phyloP scores from a whole-genome alignment of 495 filamentous ascomycete species.

The Daldinia childiae region DNA sequence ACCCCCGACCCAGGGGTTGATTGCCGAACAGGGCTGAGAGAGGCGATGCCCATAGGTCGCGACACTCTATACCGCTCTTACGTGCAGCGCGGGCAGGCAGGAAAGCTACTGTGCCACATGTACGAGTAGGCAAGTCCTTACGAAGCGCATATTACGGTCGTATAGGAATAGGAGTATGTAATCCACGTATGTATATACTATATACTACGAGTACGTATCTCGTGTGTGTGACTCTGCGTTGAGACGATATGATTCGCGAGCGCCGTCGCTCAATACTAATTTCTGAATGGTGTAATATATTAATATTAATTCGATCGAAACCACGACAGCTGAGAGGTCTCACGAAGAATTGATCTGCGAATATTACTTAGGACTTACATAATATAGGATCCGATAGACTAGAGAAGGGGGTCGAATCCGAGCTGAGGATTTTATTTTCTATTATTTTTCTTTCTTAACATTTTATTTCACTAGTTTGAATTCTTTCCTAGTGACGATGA shows the following conservation, averaged over 20 bases:
- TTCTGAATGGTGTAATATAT: slow-evolving; percentile 3
- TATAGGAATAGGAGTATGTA: not conserved
- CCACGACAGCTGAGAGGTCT: not conserved
- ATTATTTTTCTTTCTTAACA: not conserved
- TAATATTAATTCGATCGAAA: not conserved
- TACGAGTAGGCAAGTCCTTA: slow-evolving; percentile 14
- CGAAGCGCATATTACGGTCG: slow-evolving; percentile 8
- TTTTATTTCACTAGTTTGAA: not conserved
- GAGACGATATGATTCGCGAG: slow-evolving; percentile 14
- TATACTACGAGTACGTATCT: not conserved
- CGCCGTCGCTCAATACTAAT: not conserved
- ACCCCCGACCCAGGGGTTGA: slow-evolving; percentile 5
- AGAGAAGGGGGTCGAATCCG: not conserved
- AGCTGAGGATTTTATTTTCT: not conserved
- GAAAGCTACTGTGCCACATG: slow-evolving; percentile 32
- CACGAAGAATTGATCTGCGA: slow-evolving; percentile 3
- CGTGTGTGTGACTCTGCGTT: not conserved
- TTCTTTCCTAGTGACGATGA: not conserved
- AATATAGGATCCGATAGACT: not conserved
- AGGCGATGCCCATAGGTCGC: slow-evolving; percentile 34
- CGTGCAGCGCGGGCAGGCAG: slow-evolving; percentile 23
- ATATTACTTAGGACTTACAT: slow-evolving; percentile 8
- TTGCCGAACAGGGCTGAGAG: slow-evolving; percentile 41
- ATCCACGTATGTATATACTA: too few relatives aligned
- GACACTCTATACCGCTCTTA: slow-evolving; percentile 10